phyloP scores from a whole-genome alignment of 139 green algal genomes.

The Chlorella sorokiniana region DNA sequence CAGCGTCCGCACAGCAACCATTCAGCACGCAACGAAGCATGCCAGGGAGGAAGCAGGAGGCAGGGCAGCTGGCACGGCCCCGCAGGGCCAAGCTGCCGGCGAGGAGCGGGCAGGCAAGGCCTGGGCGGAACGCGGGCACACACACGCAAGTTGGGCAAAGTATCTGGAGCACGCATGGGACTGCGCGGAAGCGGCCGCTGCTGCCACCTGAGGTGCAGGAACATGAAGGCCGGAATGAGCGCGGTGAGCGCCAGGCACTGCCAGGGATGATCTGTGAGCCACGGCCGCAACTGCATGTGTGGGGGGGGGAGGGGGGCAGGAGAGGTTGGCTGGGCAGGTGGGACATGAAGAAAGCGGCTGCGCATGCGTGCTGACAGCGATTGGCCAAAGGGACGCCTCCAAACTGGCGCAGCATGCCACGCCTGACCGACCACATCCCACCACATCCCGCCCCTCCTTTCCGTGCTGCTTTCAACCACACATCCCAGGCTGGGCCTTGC shows the following conservation, averaged over 20 bases:
- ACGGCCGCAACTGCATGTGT: slow-evolving; percentile 1
- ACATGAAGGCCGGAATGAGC: neutral
- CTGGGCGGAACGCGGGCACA: too few relatives aligned
- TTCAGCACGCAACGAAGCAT: neutral
- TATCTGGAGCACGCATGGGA: too few relatives aligned
- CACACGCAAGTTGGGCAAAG: too few relatives aligned
- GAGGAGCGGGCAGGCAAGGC: too few relatives aligned
- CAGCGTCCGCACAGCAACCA: neutral
- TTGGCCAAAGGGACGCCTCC: neutral
- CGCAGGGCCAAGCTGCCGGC: too few relatives aligned
- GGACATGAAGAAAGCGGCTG: too few relatives aligned
- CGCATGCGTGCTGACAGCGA: neutral
- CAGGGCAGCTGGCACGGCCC: too few relatives aligned
- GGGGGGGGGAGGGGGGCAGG: neutral
- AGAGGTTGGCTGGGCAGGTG: too few relatives aligned
- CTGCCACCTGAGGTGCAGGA: neutral
- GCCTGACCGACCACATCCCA: neutral
- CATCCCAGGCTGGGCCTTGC: too few relatives aligned
- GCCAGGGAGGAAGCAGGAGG: neutral
- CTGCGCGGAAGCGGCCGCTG: neutral
- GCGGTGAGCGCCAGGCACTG: neutral
- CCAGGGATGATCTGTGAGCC: slow-evolving; percentile 2
- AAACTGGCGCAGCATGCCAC: neutral
- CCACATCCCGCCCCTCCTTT: neutral
- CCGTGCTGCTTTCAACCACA: neutral